Evolutionary conservation across 169 alveolate genomes (phyloP).

Genomic region (Babesia bovis): DNA sequence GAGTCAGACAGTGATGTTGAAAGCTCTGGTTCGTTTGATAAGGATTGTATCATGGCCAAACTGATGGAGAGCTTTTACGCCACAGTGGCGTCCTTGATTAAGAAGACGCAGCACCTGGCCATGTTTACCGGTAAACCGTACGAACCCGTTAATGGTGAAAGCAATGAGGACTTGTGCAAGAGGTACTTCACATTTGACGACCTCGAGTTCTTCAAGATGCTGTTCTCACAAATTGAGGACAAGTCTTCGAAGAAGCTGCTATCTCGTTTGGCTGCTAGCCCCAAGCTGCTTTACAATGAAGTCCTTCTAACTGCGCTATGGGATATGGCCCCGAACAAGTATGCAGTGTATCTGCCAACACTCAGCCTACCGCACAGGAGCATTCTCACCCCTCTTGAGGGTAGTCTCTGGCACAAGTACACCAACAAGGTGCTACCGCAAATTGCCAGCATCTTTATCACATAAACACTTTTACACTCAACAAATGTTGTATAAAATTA

Average conservation of each 20-base stretch:
- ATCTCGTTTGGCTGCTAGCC: not conserved
- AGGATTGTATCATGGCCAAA: not conserved
- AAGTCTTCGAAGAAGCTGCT: slow-evolving; percentile 17
- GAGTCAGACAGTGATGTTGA: not conserved
- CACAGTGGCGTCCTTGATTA: slow-evolving; percentile 10
- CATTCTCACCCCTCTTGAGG: slow-evolving; percentile 28
- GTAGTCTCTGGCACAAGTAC: slow-evolving; percentile 3
- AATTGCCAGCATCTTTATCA: slow-evolving; percentile 11
- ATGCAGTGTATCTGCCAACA: slow-evolving; percentile 62
- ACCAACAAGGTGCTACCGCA: slow-evolving; percentile 41
- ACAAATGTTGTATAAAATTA: not conserved
- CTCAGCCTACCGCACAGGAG: slow-evolving; percentile 59
- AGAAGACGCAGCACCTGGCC: slow-evolving; percentile 28
- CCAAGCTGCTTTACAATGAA: slow-evolving; percentile 37
- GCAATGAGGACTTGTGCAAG: not conserved
- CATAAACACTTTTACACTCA: not conserved
- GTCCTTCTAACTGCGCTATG: slow-evolving; percentile 31
- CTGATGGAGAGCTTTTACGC: slow-evolving; percentile 13
- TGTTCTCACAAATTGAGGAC: slow-evolving; percentile 27
- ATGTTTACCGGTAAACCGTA: not conserved
- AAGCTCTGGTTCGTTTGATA: not conserved
- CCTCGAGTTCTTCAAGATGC: slow-evolving; percentile 12
- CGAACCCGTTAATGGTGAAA: not conserved
- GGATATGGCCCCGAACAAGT: slow-evolving; percentile 27
- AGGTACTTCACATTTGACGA: slow-evolving; percentile 35